Percentiles rank a stretch among this genome's conserved stretches.
Evolutionary conservation across 2,329 filamentous ascomycete species (phyloP).

Genomic region (Fusarium heterosporum): DNA sequence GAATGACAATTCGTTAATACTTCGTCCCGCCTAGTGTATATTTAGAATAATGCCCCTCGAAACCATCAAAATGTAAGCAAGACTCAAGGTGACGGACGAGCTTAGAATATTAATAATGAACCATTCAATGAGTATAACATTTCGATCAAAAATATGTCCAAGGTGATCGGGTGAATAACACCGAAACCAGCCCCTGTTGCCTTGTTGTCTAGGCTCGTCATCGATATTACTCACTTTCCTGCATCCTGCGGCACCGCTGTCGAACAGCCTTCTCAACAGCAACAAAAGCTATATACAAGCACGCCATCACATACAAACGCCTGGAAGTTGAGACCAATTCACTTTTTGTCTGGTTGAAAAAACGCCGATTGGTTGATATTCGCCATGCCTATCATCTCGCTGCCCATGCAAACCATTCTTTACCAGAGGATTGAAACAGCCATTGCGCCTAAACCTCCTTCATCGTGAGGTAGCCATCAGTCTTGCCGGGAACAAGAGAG

Average conservation of each 20-base stretch:
- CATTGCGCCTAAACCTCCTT: constrained; percentile 18
- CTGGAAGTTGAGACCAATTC: neutral
- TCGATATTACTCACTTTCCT: constrained; percentile 1
- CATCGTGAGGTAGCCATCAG: constrained; percentile 27
- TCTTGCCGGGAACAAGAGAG: constrained; percentile 18
- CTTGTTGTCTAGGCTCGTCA: constrained; percentile 9
- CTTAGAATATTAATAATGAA: neutral
- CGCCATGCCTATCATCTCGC: neutral
- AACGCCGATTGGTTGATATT: neutral
- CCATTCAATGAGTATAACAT: neutral
- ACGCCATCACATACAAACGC: neutral
- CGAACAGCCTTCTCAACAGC: neutral
- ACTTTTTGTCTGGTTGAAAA: neutral
- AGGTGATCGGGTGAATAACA: too few relatives aligned
- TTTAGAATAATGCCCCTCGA: too few relatives aligned
- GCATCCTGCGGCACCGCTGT: constrained; percentile 1
- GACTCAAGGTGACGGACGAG: too few relatives aligned
- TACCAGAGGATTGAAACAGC: constrained; percentile 2
- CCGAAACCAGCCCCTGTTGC: neutral
- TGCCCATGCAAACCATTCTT: neutral
- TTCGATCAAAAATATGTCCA: too few relatives aligned
- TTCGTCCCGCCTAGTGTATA: too few relatives aligned
- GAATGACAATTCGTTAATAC: too few relatives aligned
- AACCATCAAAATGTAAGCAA: too few relatives aligned
- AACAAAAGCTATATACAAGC: neutral